Percentiles rank a stretch among this genome's conserved stretches.
Conservation (phyloP, 177 flowering plant genomes). For the Vitis hybrid region DNA sequence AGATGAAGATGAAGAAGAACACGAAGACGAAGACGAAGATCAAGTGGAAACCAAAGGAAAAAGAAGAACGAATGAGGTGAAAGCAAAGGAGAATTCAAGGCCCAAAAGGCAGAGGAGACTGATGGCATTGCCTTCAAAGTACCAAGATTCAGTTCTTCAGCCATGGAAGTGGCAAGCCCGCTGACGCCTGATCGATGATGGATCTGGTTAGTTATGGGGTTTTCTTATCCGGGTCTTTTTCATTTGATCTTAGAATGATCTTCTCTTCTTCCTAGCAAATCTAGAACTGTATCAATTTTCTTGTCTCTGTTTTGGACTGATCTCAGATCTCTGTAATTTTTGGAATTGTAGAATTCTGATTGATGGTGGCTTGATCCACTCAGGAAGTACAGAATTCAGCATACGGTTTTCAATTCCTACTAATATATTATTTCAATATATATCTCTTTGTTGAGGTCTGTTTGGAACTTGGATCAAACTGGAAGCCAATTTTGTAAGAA, state of each 20-base stretch:
- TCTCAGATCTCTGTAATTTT: too few relatives aligned
- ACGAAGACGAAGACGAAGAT: not conserved
- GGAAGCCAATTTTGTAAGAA: too few relatives aligned
- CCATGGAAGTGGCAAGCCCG: slow-evolving; percentile 37
- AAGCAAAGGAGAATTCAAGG: not conserved
- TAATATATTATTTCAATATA: too few relatives aligned
- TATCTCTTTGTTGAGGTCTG: too few relatives aligned
- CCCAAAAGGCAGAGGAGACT: slow-evolving; percentile 22
- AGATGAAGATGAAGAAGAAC: slow-evolving; percentile 1
- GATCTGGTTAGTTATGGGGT: slow-evolving; percentile 23
- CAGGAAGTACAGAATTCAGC: too few relatives aligned
- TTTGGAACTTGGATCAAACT: too few relatives aligned
- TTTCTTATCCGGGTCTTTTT: slow-evolving; percentile 18
- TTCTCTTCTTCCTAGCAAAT: not conserved
- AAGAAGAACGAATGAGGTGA: not conserved
- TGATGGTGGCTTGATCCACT: too few relatives aligned
- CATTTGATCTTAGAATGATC: not conserved
- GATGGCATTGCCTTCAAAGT: slow-evolving; percentile 43
- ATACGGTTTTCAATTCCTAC: too few relatives aligned
- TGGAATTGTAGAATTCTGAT: too few relatives aligned
- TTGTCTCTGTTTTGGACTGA: too few relatives aligned
- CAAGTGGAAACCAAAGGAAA: slow-evolving; percentile 1
- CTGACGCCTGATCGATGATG: not conserved
- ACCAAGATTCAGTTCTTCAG: slow-evolving; percentile 45
- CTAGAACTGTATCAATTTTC: not conserved